phyloP scores from a whole-genome alignment of 176 grass and related monocot genomes.

The Hyparrhenia diplandra region DNA sequence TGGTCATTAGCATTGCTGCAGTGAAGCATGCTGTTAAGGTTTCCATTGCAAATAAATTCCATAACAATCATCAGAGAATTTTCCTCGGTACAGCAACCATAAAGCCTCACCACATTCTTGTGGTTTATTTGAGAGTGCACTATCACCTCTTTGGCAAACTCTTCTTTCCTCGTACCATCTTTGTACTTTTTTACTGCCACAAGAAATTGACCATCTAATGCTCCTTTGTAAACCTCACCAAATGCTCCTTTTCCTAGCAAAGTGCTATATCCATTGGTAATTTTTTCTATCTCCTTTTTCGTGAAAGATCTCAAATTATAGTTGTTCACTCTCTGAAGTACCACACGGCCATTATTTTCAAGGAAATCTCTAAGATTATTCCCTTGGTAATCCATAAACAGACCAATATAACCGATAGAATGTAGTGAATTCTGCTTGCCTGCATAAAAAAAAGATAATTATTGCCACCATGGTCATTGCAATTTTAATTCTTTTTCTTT shows the following conservation, averaged over 20 bases:
- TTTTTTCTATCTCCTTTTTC: not conserved
- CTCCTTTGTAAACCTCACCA: not conserved
- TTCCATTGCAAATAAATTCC: not conserved
- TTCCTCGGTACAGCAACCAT: not conserved
- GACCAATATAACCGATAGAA: too few species aligned
- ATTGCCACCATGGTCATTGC: not conserved
- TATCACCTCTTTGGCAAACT: not conserved
- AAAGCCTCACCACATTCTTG: not conserved
- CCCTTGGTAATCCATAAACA: not conserved
- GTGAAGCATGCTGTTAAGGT: not conserved
- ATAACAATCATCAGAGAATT: not conserved
- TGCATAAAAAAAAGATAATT: not conserved
- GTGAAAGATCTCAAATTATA: not conserved
- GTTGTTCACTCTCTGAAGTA: not conserved
- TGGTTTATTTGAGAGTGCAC: constrained; percentile 9
- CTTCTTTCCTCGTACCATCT: not conserved
- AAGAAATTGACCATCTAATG: not conserved
- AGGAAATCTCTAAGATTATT: not conserved
- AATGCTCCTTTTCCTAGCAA: not conserved
- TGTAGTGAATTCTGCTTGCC: not conserved
- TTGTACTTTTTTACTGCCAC: not conserved
- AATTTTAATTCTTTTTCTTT: not conserved
- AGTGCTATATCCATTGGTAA: not conserved
- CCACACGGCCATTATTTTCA: not conserved
- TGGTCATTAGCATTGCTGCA: not conserved